Evolutionary conservation across 208 protist genomes (phyloP), one percentile per base, ranked within the genome.

Genomic region (Endotrypanum monterogeii): DNA sequence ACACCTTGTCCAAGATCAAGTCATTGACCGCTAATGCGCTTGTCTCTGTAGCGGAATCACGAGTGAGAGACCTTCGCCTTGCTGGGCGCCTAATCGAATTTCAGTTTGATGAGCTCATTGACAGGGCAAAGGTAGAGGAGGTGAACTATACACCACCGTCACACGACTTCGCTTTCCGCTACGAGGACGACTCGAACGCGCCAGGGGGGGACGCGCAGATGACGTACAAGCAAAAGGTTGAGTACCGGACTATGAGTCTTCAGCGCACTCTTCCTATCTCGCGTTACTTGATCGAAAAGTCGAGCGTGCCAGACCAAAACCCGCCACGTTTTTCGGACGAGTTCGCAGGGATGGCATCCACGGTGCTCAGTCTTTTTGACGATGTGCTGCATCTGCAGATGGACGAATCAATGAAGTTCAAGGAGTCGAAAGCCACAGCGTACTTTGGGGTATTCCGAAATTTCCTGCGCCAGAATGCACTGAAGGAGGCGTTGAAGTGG

Each of bases 401-500:
- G 66, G 87, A 94, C 73, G 78, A 76, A 48, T 93, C 91, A 1
- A 91, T 96, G 86, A 87, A 84, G 73, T 95, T 87, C 78, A 95
- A 94, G 63, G 93, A 97, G 74, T 80, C 81, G 11, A 88, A 84
- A 69, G 83, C 87, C 18, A 88, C 89, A 69, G 88, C 90, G 16
- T 91, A 92, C 79, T 93, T 94, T 82, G 89, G 92, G 55, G 84
- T 97, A 44, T 88, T 95, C 63, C 78, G 81, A 28, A 94, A 94
- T 60, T 92, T 97, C 62, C 74, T 96, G 44, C 88, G 83, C 2
- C 89, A 94, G 69, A 93, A 94, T 66, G 86, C 89, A 6, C 78
- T 96, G 28, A 89, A 87, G 74, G 91, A 96, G 76, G 84, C 83
- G 25, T 61, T 95, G 50, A 92, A 88, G 80, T 97, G 93, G 91